Evolutionary conservation across 2,329 filamentous ascomycete species (phyloP).

Genomic region (Xylaria sp.): DNA sequence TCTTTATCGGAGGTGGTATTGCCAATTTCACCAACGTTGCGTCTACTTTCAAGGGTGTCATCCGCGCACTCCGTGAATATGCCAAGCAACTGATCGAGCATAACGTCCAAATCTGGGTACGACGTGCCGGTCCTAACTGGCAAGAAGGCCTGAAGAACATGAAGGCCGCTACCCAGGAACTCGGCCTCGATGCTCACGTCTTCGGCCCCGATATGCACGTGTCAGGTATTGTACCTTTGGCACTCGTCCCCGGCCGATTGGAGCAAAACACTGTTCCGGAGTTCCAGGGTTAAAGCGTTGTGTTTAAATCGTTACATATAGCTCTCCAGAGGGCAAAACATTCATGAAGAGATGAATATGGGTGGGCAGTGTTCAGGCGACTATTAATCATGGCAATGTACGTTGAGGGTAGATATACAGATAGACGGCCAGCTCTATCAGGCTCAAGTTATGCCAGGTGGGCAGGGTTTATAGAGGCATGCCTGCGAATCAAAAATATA

Average conservation of each 20-base stretch:
- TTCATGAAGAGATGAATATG: conserved; percentile 37
- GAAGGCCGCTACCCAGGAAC: conserved; percentile 93
- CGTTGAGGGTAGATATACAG: conserved; percentile 44
- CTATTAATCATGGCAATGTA: conserved; percentile 42
- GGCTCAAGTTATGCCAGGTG: conserved; percentile 31
- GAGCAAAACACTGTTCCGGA: conserved; percentile 70
- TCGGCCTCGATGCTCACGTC: conserved; percentile 78
- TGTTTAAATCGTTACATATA: conserved; percentile 33
- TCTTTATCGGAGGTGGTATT: conserved; percentile 99
- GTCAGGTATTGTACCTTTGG: conserved; percentile 93
- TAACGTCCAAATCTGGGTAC: conserved; percentile 98
- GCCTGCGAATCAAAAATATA: conserved; percentile 40
- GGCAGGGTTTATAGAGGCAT: conserved; percentile 43
- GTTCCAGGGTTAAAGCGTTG: conserved; percentile 63
- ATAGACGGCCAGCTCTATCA: conserved; percentile 40
- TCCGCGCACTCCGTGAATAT: conserved; percentile 92
- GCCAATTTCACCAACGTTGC: conserved; percentile 99
- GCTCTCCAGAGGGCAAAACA: conserved; percentile 23
- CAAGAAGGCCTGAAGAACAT: conserved; percentile 99
- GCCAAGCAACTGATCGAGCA: conserved; percentile 88
- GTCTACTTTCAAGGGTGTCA: conserved; percentile 99
- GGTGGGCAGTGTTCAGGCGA: conserved; percentile 35
- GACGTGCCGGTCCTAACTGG: conserved; percentile 93
- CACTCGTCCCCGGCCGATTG: conserved; percentile 75
- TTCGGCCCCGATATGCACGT: conserved; percentile 91